Evolutionary conservation across 23 red algal genomes (phyloP), one percentile per base, ranked within the genome.

Genomic region (Gracilaria gracilis): DNA sequence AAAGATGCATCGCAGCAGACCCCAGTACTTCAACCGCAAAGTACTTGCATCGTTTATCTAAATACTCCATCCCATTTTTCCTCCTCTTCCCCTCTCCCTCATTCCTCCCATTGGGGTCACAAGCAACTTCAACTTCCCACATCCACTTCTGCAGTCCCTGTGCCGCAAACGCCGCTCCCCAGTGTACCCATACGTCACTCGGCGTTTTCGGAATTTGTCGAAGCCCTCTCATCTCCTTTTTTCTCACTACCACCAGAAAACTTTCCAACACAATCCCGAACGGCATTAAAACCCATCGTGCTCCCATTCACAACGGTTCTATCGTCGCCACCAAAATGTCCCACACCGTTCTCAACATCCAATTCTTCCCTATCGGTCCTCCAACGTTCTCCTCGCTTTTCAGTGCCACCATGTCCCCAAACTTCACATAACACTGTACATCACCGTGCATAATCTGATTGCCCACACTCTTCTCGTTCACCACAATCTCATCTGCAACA

Each of bases 361-460:
- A n/a, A n/a, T n/a, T n/a, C n/a, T n/a, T n/a, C n/a, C n/a, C n/a
- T n/a, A n/a, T n/a, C n/a, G n/a, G n/a, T n/a, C n/a, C n/a, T n/a
- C n/a, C n/a, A n/a, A n/a, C n/a, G n/a, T n/a, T n/a, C n/a, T n/a
- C n/a, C n/a, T n/a, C n/a, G n/a, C n/a, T n/a, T n/a, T n/a, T n/a
- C n/a, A n/a, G n/a, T 2, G 58, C 4, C 47, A 5, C 13, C 7
- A 48, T 19, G 13, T 57, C 46, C 8, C 47, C 76, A 81, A 58
- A 81, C 76, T 57, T 57, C 11, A 81, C 4, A 59, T 53, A 81
- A 33, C 76, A 81, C 23, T 8, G 47, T 19, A 81, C 76, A 81
- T 57, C 21, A 0, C 76, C 40, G 25, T 54, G 44, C n/a, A 36
- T 36, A 13, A 81, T 81, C 24, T 81, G 76, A 53, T 81, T 81